Evolutionary conservation across 768 basidiomycete genomes (phyloP).

Genomic region (Cystoderma amianthinum): DNA sequence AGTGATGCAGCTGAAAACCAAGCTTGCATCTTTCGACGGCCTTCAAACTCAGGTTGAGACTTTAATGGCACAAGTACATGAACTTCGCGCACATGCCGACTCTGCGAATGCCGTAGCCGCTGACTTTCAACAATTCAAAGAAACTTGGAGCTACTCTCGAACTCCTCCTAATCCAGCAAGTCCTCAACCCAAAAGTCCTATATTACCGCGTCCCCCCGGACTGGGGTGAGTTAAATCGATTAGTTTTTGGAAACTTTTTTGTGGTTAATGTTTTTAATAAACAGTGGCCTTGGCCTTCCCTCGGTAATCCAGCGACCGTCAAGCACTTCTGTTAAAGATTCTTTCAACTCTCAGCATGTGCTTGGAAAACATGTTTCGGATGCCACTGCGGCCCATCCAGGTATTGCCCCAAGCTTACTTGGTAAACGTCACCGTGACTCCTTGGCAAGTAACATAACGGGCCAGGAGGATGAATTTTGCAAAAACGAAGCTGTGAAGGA

Average conservation of each 20-base stretch:
- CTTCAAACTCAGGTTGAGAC: constrained; percentile 12
- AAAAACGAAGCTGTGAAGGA: constrained; percentile 30
- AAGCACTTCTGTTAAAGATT: not conserved
- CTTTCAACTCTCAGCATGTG: not conserved
- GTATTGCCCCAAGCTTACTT: constrained; percentile 37
- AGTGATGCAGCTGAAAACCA: constrained; percentile 21
- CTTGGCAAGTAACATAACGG: constrained; percentile 31
- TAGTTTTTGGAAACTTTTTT: not conserved
- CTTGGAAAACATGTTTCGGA: constrained; percentile 6
- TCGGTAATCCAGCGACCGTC: not conserved
- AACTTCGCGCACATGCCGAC: constrained; percentile 8
- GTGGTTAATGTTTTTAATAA: not conserved
- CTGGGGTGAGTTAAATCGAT: not conserved
- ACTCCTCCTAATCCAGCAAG: constrained; percentile 2
- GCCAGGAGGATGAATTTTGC: constrained; percentile 25
- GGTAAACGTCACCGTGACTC: constrained; percentile 65
- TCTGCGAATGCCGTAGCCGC: constrained; percentile 1
- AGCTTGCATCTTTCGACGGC: constrained; percentile 12
- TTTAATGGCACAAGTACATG: constrained; percentile 15
- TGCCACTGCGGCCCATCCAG: constrained; percentile 20
- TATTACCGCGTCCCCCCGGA: constrained; percentile 1
- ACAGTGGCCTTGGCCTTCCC: not conserved
- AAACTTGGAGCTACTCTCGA: constrained; percentile 4
- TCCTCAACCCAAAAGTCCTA: constrained; percentile 10
- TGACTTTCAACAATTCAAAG: constrained; percentile 16